These are phyloP conservation scores for Thielaviopsis ethacetica DNA, from an alignment of 2,329 filamentous ascomycete genomes.

Conservation along the genomic window DNA sequence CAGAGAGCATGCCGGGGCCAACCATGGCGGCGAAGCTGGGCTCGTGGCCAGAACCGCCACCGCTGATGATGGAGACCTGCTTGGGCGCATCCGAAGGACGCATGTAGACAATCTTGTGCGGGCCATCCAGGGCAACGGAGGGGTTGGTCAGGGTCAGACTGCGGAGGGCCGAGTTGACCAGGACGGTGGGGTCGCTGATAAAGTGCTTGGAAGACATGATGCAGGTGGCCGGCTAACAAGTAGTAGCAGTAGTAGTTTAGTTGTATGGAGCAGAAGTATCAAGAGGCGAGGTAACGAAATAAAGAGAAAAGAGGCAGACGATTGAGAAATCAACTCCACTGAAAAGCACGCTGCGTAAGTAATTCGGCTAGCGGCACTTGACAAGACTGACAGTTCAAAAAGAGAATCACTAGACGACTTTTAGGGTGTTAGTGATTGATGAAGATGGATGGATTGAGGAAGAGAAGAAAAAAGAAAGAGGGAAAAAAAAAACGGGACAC, in stretches of 20 bases:
- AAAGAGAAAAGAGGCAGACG: neutral
- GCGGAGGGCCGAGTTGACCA: conserved; percentile 62
- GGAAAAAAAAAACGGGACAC: neutral
- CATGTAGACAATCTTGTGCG: conserved; percentile 73
- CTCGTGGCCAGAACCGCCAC: conserved; percentile 82
- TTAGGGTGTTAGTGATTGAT: neutral
- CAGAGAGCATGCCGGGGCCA: conserved; percentile 62
- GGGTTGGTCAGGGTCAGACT: conserved; percentile 74
- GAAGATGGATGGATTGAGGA: neutral
- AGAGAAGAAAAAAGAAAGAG: neutral
- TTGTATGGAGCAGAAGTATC: neutral
- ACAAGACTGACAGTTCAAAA: neutral
- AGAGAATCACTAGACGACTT: neutral
- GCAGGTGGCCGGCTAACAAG: neutral
- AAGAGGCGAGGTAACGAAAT: neutral
- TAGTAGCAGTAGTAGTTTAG: neutral
- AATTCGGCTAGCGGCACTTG: neutral
- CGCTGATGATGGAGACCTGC: conserved; percentile 70
- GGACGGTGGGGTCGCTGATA: conserved; percentile 63
- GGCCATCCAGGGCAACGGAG: conserved; percentile 56
- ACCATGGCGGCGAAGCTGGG: conserved; percentile 79
- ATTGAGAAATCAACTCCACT: neutral
- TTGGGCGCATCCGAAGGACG: conserved; percentile 34
- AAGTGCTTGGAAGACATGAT: conserved; percentile 61
- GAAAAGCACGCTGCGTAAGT: neutral